Evolutionary conservation across 2,329 filamentous ascomycete species (phyloP).

Genomic region (Fusarium burgessii): DNA sequence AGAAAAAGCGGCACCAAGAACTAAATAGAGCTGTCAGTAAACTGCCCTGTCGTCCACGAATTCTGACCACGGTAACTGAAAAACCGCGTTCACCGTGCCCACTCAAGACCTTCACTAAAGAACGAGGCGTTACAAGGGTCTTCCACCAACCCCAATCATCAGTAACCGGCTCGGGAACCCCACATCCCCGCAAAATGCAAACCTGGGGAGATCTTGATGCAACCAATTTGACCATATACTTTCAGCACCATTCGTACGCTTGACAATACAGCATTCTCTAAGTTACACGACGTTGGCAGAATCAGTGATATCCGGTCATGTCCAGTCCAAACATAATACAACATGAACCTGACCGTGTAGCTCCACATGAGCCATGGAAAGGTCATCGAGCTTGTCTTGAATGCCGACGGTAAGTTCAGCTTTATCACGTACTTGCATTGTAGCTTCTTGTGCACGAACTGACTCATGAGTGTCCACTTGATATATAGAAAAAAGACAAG

Average conservation of each 20-base stretch:
- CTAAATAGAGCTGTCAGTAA: neutral
- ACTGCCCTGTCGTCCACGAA: neutral
- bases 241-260: neutral
- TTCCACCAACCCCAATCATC: neutral
- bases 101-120: neutral
- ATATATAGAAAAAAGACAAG: neutral
- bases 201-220: neutral
- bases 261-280: no score
- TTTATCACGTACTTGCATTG: no score
- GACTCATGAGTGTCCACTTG: no score
- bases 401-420: neutral
- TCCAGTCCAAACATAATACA: neutral
- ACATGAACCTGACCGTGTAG: fast-evolving
- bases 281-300: no score
- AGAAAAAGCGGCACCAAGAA: neutral
- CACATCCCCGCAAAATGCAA: neutral
- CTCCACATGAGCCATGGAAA: neutral
- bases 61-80: neutral
- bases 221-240: neutral
- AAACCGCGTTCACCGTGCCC: neutral
- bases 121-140: neutral
- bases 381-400: neutral
- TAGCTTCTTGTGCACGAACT: neutral
- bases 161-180: neutral
- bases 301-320: neutral